Conservation (phyloP, 192 early-diverging fungal species). For the Coemansia erecta region DNA sequence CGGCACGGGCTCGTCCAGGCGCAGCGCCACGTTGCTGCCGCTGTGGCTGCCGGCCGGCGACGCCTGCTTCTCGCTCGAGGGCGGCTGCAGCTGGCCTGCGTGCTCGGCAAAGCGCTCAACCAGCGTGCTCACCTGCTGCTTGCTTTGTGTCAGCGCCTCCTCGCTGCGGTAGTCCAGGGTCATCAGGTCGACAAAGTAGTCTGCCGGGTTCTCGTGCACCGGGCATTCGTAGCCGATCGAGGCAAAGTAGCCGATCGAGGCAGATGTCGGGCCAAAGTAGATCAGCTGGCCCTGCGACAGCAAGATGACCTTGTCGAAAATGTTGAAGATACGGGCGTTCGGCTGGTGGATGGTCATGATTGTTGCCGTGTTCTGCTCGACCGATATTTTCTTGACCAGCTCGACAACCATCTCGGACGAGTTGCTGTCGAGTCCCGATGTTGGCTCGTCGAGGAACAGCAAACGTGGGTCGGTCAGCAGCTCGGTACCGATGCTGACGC, state of each 20-base stretch:
- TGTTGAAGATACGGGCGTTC: conserved; percentile 72
- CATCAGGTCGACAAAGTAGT: conserved; percentile 67
- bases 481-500: conserved; percentile 51
- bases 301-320: conserved; percentile 80
- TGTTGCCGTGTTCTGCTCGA: conserved; percentile 59
- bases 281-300: conserved; percentile 62
- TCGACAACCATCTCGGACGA: conserved; percentile 65
- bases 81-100: background rate
- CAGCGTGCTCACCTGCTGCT: conserved; percentile 36
- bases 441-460: conserved; percentile 58
- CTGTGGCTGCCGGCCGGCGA: too few species aligned
- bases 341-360: conserved; percentile 93
- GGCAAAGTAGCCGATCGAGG: conserved; percentile 51
- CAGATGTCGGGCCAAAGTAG: conserved; percentile 57
- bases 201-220: conserved; percentile 67
- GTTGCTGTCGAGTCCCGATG: conserved; percentile 69
- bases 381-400: conserved; percentile 58
- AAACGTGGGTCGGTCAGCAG: conserved; percentile 57
- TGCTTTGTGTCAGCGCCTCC: conserved; percentile 29
- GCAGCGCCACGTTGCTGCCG: background rate
- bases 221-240: conserved; percentile 61
- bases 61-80: background rate
- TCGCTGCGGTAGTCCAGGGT: conserved; percentile 52
- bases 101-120: conserved; percentile 24
- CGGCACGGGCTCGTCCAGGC: background rate